phyloP scores from a whole-genome alignment of 2,329 filamentous ascomycete species.

The Claviceps capensis region DNA sequence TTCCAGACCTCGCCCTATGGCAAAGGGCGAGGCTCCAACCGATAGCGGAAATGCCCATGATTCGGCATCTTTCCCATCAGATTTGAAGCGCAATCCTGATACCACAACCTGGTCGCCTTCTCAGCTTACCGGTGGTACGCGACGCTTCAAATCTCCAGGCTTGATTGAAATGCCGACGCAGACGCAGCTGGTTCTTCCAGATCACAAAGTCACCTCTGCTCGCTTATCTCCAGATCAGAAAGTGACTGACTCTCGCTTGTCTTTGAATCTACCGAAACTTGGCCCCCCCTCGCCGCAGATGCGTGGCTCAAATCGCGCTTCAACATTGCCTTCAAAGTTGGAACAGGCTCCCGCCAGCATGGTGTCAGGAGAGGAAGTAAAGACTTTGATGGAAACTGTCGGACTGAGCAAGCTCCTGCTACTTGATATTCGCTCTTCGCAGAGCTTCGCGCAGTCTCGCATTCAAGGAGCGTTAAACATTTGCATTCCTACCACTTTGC shows the following conservation, averaged over 20 bases:
- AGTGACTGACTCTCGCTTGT: constrained; percentile 40
- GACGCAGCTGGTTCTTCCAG: constrained; percentile 20
- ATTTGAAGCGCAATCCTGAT: constrained; percentile 40
- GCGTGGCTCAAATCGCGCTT: constrained; percentile 21
- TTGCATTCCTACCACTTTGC: constrained; percentile 84
- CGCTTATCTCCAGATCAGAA: constrained; percentile 35
- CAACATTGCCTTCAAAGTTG: constrained; percentile 37
- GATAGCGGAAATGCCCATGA: constrained; percentile 33
- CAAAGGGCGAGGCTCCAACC: constrained; percentile 30
- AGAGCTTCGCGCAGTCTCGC: constrained; percentile 62
- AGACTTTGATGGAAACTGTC: constrained; percentile 36
- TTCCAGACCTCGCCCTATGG: constrained; percentile 11
- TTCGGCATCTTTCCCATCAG: constrained; percentile 40
- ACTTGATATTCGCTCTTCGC: constrained; percentile 75
- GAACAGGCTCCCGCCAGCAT: constrained; percentile 34
- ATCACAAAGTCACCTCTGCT: constrained; percentile 36
- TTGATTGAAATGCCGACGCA: constrained; percentile 15
- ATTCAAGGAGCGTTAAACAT: constrained; percentile 77
- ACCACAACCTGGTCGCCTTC: constrained; percentile 27
- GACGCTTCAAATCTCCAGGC: constrained; percentile 27
- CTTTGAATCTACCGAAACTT: constrained; percentile 33
- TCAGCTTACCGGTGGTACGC: constrained; percentile 25
- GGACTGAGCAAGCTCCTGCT: constrained; percentile 42
- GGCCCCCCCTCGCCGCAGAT: constrained; percentile 23
- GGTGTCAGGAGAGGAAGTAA: constrained; percentile 40